Evolutionary conservation across 208 protist species (phyloP).

Genomic region (Acanthamoeba castellanii): DNA sequence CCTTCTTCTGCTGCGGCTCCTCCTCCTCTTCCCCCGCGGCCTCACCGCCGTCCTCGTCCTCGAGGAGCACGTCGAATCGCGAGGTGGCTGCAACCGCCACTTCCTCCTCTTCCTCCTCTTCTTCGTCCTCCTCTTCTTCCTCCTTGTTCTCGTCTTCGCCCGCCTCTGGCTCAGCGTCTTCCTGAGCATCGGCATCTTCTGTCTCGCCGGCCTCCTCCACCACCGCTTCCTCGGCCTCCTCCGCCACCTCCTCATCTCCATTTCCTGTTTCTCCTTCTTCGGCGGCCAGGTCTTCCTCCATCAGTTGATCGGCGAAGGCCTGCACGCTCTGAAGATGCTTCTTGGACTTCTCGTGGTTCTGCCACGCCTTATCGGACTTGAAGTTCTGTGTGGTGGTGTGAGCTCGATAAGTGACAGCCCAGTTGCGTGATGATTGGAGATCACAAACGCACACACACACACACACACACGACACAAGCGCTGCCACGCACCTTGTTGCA

Average conservation of each 20-base stretch:
- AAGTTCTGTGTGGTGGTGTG: not conserved
- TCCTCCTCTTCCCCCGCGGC: not conserved
- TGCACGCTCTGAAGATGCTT: slow-evolving; percentile 81
- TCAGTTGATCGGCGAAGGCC: slow-evolving; percentile 46
- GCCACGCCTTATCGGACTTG: slow-evolving; percentile 37
- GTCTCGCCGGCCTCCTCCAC: not conserved
- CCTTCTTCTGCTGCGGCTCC: not conserved
- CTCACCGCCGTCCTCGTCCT: not conserved
- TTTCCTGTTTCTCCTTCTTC: slow-evolving; percentile 42
- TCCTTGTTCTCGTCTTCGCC: not conserved
- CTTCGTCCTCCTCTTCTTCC: not conserved
- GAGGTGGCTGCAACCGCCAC: not conserved
- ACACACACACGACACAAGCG: slow-evolving; percentile 31
- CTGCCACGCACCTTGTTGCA: slow-evolving; percentile 71
- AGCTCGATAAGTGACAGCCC: not conserved
- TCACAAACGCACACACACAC: not conserved
- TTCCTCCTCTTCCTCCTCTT: not conserved
- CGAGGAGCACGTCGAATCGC: not conserved
- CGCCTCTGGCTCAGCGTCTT: not conserved
- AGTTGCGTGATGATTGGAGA: not conserved
- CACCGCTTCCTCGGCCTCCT: not conserved
- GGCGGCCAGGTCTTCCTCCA: slow-evolving; percentile 34
- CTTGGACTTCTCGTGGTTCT: slow-evolving; percentile 85
- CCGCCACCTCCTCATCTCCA: not conserved
- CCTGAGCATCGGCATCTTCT: not conserved